A percentile compares a stretch with the other conserved stretches of the same genome.
These are phyloP conservation scores for Calonectria leucothoes DNA, from an alignment of 2,329 filamentous ascomycete species.

Conservation along the genomic window DNA sequence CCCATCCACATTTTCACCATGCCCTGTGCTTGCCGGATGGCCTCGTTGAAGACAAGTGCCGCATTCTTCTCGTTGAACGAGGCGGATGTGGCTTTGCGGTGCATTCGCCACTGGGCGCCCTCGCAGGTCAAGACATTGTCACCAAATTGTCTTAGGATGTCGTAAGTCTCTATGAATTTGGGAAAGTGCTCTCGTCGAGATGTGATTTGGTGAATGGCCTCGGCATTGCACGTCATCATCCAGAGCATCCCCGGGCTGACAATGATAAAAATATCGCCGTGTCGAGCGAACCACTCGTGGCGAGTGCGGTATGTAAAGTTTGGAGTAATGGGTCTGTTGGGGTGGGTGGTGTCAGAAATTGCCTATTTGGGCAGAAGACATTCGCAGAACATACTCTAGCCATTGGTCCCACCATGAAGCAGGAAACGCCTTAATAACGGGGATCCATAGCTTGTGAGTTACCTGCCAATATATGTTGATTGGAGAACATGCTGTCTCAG, in stretches of 20 bases:
- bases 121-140: conserved; percentile 79
- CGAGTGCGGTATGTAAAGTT: conserved; percentile 70
- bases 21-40: conserved; percentile 69
- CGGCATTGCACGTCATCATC: conserved; percentile 71
- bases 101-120: conserved; percentile 75
- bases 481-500: conserved; percentile 56
- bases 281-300: conserved; percentile 66
- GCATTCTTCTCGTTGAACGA: conserved; percentile 84
- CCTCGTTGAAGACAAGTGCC: conserved; percentile 72
- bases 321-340: conserved; percentile 62
- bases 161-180: conserved; percentile 51
- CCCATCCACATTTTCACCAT: conserved; percentile 71
- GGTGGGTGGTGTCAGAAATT: conserved; percentile 13
- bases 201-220: conserved; percentile 74
- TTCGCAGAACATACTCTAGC: conserved; percentile 63
- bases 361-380: background rate
- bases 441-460: conserved; percentile 64
- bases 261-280: conserved; percentile 74
- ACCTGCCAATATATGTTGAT: conserved; percentile 68
- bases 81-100: conserved; percentile 77
- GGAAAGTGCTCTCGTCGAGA: conserved; percentile 77
- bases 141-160: conserved; percentile 65
- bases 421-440: conserved; percentile 67
- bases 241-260: conserved; percentile 67
- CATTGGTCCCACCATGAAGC: conserved; percentile 66